Evolutionary conservation across 306 rosid genomes (phyloP).

Genomic region (Arachis stenosperma): DNA sequence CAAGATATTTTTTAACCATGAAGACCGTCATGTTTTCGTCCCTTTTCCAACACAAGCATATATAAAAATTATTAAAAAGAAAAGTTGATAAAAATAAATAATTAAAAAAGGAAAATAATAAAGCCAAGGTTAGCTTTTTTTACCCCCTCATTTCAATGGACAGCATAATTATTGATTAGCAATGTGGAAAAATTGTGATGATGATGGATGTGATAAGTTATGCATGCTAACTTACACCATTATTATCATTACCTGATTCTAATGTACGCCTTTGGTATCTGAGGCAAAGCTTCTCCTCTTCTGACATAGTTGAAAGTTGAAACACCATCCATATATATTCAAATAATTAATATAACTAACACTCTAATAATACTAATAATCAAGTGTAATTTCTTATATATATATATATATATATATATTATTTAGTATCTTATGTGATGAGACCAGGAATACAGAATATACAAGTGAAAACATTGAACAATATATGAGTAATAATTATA

Average conservation of each 20-base stretch:
- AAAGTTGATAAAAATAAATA: conserved; percentile 4
- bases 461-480: too few relatives aligned
- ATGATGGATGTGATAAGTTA: conserved; percentile 33
- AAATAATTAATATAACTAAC: too few relatives aligned
- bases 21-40: conserved; percentile 67
- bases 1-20: conserved; percentile 71
- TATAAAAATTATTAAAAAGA: background rate
- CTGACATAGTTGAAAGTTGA: conserved; percentile 33
- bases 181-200: conserved; percentile 34
- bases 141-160: conserved; percentile 44
- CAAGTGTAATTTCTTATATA: background rate
- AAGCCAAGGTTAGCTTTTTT: conserved; percentile 41
- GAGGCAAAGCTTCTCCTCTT: conserved; percentile 60
- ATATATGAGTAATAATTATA: too few relatives aligned
- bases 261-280: conserved; percentile 69
- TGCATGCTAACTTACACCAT: conserved; percentile 60
- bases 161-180: conserved; percentile 46
- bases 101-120: conserved; percentile 24
- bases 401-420: too few relatives aligned
- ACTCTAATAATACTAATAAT: background rate
- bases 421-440: too few relatives aligned
- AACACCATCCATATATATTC: background rate
- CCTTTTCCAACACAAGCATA: conserved; percentile 38
- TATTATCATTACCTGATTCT: conserved; percentile 57
- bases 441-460: too few relatives aligned